phyloP scores from a whole-genome alignment of 805 yeast species.

The Jamesozyma piceae region DNA sequence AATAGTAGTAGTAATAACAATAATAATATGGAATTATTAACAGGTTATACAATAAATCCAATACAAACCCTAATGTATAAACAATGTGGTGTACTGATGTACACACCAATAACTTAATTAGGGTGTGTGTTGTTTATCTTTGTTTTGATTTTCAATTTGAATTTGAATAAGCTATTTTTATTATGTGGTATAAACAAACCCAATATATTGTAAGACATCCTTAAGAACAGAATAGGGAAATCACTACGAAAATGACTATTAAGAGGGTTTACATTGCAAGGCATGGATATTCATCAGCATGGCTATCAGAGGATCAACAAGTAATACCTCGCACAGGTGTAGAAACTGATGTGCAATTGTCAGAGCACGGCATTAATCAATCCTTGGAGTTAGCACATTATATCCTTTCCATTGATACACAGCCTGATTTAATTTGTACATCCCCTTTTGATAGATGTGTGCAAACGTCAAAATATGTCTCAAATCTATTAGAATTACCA shows the following conservation, averaged over 20 bases:
- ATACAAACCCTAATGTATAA: too few relatives aligned
- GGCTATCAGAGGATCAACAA: slow-evolving; percentile 34
- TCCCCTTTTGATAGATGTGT: slow-evolving; percentile 89
- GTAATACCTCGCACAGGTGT: slow-evolving; percentile 74
- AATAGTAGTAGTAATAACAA: too few relatives aligned
- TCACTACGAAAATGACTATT: slow-evolving; percentile 42
- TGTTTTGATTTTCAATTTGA: too few relatives aligned
- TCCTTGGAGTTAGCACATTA: slow-evolving; percentile 69
- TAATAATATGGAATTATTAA: too few relatives aligned
- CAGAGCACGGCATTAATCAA: slow-evolving; percentile 81
- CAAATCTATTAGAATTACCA: slow-evolving; percentile 47
- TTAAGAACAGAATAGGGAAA: too few relatives aligned
- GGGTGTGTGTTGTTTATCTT: too few relatives aligned
- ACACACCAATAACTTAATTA: too few relatives aligned
- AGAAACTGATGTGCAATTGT: slow-evolving; percentile 80
- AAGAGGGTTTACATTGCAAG: slow-evolving; percentile 62
- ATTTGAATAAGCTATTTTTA: too few relatives aligned
- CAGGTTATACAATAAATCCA: too few relatives aligned
- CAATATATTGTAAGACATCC: too few relatives aligned
- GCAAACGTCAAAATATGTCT: slow-evolving; percentile 67
- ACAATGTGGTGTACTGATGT: too few relatives aligned
- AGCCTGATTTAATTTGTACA: slow-evolving; percentile 61
- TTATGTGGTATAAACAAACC: too few relatives aligned
- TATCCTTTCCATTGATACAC: slow-evolving; percentile 41
- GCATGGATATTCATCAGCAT: slow-evolving; percentile 86